phyloP scores from a whole-genome alignment of 2,329 filamentous ascomycete genomes.

The Fusarium circinatum region DNA sequence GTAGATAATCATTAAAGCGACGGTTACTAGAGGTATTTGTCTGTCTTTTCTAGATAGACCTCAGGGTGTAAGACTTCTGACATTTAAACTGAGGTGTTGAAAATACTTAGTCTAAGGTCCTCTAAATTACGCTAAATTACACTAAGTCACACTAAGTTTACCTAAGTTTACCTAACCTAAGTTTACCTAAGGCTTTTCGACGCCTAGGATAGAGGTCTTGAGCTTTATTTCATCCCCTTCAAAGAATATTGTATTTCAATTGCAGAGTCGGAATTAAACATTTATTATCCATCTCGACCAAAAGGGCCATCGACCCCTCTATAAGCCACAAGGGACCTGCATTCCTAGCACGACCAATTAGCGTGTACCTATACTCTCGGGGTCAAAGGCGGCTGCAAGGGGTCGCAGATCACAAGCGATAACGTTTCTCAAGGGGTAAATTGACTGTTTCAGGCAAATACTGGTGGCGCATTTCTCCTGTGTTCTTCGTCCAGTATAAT shows the following conservation, averaged over 20 bases:
- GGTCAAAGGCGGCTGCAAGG: background rate
- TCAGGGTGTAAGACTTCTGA: too few relatives aligned
- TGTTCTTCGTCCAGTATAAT: rapidly evolving
- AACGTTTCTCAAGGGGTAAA: background rate
- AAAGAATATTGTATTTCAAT: too few relatives aligned
- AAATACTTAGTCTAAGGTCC: too few relatives aligned
- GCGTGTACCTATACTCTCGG: rapidly evolving
- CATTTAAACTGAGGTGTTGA: too few relatives aligned
- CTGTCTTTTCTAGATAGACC: background rate
- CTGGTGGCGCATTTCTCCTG: background rate
- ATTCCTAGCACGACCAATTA: background rate
- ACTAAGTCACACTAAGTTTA: too few relatives aligned
- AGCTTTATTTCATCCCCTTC: too few relatives aligned
- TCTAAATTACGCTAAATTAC: too few relatives aligned
- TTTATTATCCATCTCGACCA: rapidly evolving
- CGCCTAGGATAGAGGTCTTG: too few relatives aligned
- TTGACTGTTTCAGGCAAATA: background rate
- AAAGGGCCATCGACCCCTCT: background rate
- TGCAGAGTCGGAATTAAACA: background rate
- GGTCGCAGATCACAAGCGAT: background rate
- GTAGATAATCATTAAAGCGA: background rate
- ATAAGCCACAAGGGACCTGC: background rate
- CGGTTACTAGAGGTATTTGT: background rate
- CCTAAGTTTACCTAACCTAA: too few relatives aligned
- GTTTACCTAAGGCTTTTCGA: too few relatives aligned